Base-by-base conservation (phyloP, 2,329 filamentous ascomycete genomes). In the Balansia obtecta region DNA sequence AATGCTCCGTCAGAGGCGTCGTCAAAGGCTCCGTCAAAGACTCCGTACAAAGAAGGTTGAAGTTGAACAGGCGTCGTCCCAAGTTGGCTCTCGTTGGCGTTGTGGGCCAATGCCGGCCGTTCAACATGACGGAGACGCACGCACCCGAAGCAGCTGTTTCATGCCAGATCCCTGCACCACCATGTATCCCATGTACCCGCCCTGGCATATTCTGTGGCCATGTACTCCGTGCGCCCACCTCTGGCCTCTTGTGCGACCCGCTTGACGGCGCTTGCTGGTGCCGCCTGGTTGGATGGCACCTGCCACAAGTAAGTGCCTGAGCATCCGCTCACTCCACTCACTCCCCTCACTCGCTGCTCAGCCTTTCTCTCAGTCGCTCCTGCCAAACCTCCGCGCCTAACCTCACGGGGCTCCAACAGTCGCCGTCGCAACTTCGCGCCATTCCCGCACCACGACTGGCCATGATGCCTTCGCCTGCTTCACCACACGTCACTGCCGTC, bases 391-490 rank as follows among this genome's bases (percentile, higher is more conserved):
- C 18, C 46, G 46, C 46, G 37, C 46, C 37, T 48, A 45, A 45
- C 30, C 12, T 18, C 34, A 16, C n/a, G 30, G 27, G 16, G 18
- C 41, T 38, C 32, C 27, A 39, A 38, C 50, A 38, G 30, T 46
- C 8, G 20, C 22, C 42, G 50, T 52, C 30, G 50, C 50, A 50
- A 49, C 34, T 38, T 39, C 12, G 40, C 48, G 48, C 39, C 39
- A 30, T 33, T 22, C 10, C 51, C 44, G 50, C 27, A 27, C 43
- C 48, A 40, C 44, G 51, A 50, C 45, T 52, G 51, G 51, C 51
- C 34, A 33, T 27, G 16, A 32, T 22, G 20, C 20, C 2, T 49
- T 34, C 39, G 48, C 12, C 22, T 11, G 48, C 12, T n/a, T 11
- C 11, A 37, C 10, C 34, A n/a, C n/a, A n/a, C n/a, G n/a, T n/a